Evolutionary conservation across 2,329 filamentous ascomycete genomes (phyloP), one percentile per base, ranked within the genome.

Genomic region (Lithohypha guttulata): DNA sequence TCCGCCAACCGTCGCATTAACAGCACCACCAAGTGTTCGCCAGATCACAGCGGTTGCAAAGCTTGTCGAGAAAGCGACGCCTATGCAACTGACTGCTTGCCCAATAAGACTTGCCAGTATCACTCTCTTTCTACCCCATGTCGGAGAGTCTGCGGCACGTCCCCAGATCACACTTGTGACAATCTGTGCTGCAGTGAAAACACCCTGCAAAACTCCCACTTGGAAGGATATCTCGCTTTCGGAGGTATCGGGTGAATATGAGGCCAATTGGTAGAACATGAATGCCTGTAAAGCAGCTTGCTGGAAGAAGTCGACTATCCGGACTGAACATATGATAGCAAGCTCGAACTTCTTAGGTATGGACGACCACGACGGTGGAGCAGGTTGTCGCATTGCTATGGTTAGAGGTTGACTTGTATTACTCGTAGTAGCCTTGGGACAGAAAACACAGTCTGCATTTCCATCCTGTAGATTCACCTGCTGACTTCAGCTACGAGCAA

Each of bases 221-320:
- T 86, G 81, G 37, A 69, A 69, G 1, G 82, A 72, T 47, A 87
- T 82, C 4, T 70, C 73, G 2, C 63, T 63, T 26, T 73, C 66
- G 2, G 64, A 55, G 5, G 63, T 55, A 15, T 55, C 61, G 8
- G 61, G 62, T 3, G 77, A 66, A 50, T 87, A 84, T 47, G 77
- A 84, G 52, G 75, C 75, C 17, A 89, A 69, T 54, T 84, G 81
- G 57, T 84, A 86, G 59, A 80, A 86, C 67, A 85, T 78, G 59
- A 85, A 86, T 1, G 78, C 70, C 59, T 78, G 69, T 6, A 82
- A 57, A 8, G 74, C 79, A 1, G 79, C 83, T 52, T 84, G 80
- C 0, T 81, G 79, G 29, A 87, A 64, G n/a, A 82, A 82, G 53
- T 87, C 83, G 17, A 78, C 81, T 17, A 87, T 64, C 13, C 83